These are phyloP conservation scores for Fusarium armeniacum DNA, from an alignment of 2,329 filamentous ascomycete genomes.

Conservation along the genomic window DNA sequence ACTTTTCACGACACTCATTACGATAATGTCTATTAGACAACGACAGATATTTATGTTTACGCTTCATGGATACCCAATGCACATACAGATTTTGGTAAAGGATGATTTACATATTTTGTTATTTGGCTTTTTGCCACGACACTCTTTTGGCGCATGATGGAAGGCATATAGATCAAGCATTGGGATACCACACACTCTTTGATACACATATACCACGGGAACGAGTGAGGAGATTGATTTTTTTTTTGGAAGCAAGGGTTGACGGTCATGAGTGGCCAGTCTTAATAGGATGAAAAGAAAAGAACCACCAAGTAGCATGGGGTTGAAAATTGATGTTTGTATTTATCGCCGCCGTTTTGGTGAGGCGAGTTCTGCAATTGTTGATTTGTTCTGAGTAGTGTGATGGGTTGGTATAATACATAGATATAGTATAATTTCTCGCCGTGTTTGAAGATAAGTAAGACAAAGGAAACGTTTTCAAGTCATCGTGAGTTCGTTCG, in stretches of 20 bases:
- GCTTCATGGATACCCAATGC: conserved; percentile 41
- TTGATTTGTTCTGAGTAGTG: not conserved
- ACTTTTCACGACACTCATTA: conserved; percentile 48
- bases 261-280: not conserved
- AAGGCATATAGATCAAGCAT: conserved; percentile 37
- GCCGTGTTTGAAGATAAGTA: not conserved
- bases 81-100: conserved; percentile 13
- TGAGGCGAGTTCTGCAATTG: conserved; percentile 26
- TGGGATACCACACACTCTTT: conserved; percentile 50
- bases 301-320: conserved; percentile 5
- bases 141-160: conserved; percentile 47
- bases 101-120: conserved; percentile 21
- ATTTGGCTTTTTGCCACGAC: conserved; percentile 38
- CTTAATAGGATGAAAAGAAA: conserved; percentile 23
- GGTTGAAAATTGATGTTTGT: conserved; percentile 26
- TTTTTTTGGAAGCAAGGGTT: not conserved
- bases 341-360: conserved; percentile 30
- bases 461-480: conserved; percentile 4
- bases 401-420: not conserved
- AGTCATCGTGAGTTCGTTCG: conserved; percentile 27
- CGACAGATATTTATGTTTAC: conserved; percentile 37
- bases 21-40: conserved; percentile 41
- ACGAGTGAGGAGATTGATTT: conserved; percentile 2
- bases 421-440: not conserved
- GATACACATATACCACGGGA: conserved; percentile 20